phyloP scores from a whole-genome alignment of 495 filamentous ascomycete species.

The Xylaria acuta region DNA sequence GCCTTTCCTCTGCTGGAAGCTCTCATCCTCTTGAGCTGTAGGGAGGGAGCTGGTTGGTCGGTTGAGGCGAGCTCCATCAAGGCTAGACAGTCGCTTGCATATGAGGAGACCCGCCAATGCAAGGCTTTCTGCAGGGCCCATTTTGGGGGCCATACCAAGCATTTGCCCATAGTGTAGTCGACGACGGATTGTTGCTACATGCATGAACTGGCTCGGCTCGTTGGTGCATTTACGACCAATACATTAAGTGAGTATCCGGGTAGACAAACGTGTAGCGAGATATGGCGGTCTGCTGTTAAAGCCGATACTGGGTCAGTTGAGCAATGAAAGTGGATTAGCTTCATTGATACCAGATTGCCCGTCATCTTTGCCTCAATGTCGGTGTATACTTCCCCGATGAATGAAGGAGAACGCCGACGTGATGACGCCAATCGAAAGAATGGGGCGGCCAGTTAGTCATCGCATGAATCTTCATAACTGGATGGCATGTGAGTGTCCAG shows the following conservation, averaged over 20 bases:
- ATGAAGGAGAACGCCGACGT: not conserved
- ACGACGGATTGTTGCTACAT: not conserved
- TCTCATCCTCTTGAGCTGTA: not conserved
- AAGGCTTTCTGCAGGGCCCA: constrained; percentile 23
- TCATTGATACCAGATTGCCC: not conserved
- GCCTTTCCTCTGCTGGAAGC: constrained; percentile 7
- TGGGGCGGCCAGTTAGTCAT: constrained; percentile 9
- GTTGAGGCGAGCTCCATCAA: constrained; percentile 16
- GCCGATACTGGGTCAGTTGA: not conserved
- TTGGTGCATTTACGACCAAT: constrained; percentile 24
- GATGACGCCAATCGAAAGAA: not conserved
- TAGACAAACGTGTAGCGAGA: constrained; percentile 16
- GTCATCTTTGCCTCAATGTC: constrained; percentile 25
- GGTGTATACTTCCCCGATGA: not conserved
- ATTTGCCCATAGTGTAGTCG: constrained; percentile 1
- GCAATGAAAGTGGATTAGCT: not conserved
- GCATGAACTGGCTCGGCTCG: constrained; percentile 20
- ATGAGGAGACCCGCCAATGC: constrained; percentile 6
- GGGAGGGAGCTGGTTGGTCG: constrained; percentile 19
- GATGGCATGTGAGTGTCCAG: not conserved
- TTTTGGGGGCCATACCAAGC: constrained; percentile 18
- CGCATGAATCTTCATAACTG: not conserved
- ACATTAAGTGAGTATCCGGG: not conserved
- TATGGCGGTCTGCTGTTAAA: not conserved
- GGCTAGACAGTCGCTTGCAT: constrained; percentile 19